Conservation (phyloP, 768 basidiomycete genomes). For the Lentinula sp. region DNA sequence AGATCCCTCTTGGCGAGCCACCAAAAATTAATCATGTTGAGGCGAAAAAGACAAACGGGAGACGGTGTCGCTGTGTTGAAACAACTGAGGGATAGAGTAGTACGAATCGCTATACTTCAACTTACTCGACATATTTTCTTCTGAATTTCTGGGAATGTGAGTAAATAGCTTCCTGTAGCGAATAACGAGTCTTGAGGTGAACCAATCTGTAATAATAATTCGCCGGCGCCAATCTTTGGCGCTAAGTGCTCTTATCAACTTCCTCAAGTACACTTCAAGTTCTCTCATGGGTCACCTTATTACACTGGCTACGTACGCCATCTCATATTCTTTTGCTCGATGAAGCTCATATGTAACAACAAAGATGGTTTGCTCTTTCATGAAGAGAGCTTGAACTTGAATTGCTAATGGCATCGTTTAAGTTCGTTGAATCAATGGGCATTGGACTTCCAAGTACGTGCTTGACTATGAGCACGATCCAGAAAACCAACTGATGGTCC, state of each 20-base stretch:
- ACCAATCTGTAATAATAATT: no score
- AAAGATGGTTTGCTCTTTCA: slow-evolving; percentile 24
- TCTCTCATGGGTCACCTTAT: slow-evolving; percentile 73
- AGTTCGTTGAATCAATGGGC: slow-evolving; percentile 98
- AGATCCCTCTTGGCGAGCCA: no score
- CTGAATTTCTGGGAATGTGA: no score
- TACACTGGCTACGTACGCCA: slow-evolving; percentile 78
- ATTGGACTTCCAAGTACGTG: slow-evolving; percentile 79
- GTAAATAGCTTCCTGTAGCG: no score
- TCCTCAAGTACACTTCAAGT: not conserved
- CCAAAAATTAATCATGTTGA: no score
- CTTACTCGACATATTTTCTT: no score
- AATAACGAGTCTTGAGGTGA: no score
- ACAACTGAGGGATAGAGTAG: no score
- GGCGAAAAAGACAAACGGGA: no score
- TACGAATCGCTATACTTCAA: no score
- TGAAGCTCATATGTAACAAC: slow-evolving; percentile 16
- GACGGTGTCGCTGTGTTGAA: no score
- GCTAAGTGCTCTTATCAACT: not conserved
- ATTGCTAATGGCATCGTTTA: slow-evolving; percentile 8
- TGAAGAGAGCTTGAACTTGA: not conserved
- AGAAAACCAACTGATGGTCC: not conserved
- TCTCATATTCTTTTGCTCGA: not conserved
- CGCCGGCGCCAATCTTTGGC: not conserved
- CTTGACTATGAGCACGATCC: not conserved